Percentiles rank a stretch among this genome's conserved stretches.
Conservation (phyloP, 345 rosid species). For the Populus nigra region DNA sequence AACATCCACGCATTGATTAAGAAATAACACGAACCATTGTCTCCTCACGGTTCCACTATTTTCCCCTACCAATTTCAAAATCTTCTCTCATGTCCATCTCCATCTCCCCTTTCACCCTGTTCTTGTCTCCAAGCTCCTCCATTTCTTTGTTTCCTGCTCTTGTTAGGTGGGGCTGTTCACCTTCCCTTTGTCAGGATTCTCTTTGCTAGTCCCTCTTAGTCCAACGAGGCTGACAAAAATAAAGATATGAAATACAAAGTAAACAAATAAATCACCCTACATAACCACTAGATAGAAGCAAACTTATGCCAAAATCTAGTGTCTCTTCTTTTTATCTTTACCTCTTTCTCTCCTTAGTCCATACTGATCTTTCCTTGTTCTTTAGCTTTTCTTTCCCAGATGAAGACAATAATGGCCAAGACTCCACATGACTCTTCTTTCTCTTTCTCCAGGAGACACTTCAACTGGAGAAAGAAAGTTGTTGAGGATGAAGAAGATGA, state of each 20-base stretch:
- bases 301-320: background rate
- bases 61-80: background rate
- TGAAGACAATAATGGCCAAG: conserved; percentile 73
- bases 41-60: conserved; percentile 25
- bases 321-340: background rate
- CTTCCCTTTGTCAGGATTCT: conserved; percentile 50
- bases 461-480: conserved; percentile 75
- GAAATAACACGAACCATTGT: conserved; percentile 27
- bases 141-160: conserved; percentile 19
- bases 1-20: conserved; percentile 27
- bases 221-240: conserved; percentile 31
- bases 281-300: conserved; percentile 1
- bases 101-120: conserved; percentile 3
- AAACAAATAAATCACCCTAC: conserved; percentile 21
- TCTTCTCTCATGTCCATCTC: conserved; percentile 15
- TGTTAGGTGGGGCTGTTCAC: conserved; percentile 84
- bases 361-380: background rate
- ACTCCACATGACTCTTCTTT: conserved; percentile 72
- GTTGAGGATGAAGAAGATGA: conserved; percentile 53
- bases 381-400: conserved; percentile 13
- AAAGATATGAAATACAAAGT: background rate
- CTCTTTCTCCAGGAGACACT: conserved; percentile 86
- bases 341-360: conserved; percentile 5
- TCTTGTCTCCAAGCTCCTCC: conserved; percentile 14
- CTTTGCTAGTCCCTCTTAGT: conserved; percentile 12